phyloP scores from a whole-genome alignment of 2,329 filamentous ascomycete genomes.

The Fusarium torulosum region DNA sequence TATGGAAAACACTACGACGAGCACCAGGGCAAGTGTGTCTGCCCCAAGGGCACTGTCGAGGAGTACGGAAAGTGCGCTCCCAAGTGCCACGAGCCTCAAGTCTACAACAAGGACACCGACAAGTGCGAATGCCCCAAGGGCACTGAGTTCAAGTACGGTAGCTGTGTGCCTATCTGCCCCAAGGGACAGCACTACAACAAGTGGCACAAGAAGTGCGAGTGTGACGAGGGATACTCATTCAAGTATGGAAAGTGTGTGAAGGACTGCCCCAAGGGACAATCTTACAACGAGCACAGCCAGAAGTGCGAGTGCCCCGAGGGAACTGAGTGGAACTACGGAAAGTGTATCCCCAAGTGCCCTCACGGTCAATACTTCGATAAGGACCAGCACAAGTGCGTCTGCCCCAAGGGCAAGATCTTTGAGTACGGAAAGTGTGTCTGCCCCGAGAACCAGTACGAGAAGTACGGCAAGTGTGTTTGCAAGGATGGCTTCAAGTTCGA shows the following conservation, averaged over 20 bases:
- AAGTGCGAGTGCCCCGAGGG: constrained; percentile 25
- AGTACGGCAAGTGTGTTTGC: constrained; percentile 22
- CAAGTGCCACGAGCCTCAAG: constrained; percentile 9
- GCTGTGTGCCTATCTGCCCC: constrained; percentile 22
- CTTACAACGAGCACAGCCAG: constrained; percentile 1
- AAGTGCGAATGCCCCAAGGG: constrained; percentile 28
- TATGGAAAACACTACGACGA: constrained; percentile 16
- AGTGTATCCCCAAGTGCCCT: constrained; percentile 22
- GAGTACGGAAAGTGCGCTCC: constrained; percentile 30
- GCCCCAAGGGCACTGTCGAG: constrained; percentile 5
- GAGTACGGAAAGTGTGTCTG: constrained; percentile 12
- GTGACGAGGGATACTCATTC: constrained; percentile 14
- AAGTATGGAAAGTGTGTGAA: constrained; percentile 26
- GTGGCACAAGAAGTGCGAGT: constrained; percentile 10
- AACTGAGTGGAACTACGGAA: constrained; percentile 19
- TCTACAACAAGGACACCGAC: constrained; percentile 1
- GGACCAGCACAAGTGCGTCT: constrained; percentile 13
- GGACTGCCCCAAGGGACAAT: constrained; percentile 18
- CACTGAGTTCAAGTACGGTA: constrained; percentile 13
- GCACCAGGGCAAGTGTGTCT: constrained; percentile 23
- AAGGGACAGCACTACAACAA: constrained; percentile 17
- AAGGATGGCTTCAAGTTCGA: constrained; percentile 15
- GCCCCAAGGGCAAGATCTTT: constrained; percentile 31
- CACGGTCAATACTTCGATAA: constrained; percentile 18
- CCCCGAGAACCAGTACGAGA: constrained; percentile 2